Evolutionary conservation across 768 basidiomycete species (phyloP), one percentile per base, ranked within the genome.

Genomic region (Boletus rex-veris): DNA sequence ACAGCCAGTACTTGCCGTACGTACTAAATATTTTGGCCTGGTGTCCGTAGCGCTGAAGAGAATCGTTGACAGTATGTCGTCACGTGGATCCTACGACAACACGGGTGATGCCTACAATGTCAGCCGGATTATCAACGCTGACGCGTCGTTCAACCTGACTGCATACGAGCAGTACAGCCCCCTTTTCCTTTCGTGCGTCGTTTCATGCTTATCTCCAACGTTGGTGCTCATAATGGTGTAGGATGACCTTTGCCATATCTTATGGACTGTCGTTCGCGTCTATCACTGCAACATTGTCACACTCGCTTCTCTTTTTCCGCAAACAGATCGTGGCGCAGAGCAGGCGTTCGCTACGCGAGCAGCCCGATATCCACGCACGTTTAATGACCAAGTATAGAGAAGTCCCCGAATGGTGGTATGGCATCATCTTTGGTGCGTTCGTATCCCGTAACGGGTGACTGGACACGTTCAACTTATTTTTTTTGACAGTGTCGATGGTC

Each of bases 241-340:
- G 69, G 28, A 73, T 82, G 26, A 86, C 88, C 0, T 92, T 92
- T 63, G 85, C 91, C 12, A 71, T 92, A 35, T 77, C 84, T 9
- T 94, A 92, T 62, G 90, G 85, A 21, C 74, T 92, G 9, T 87
- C 86, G n/a, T 92, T 93, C 59, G 90, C 90, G 3, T 79, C 83
- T 30, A 85, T 92, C 67, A 88, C 90, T 0, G 80, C 90, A 1
- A 87, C 86, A 3, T 64, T 90, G 55, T 81, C 77, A 28, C 92
- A 93, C 61, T 81, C 88, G 69, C 74, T 77, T 67, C 74, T 92
- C 36, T 90, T 80, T 71, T 88, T 84, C 78, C 82, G 88, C 60
- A 86, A 88, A 64, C 87, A 89, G 64, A 88, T 92, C 50, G 86
- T 81, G 83, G 72, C 69, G 0, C 88, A 90, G 67, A 72, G 84